phyloP scores from a whole-genome alignment of 345 rosid species.

The Limnanthes douglasii region DNA sequence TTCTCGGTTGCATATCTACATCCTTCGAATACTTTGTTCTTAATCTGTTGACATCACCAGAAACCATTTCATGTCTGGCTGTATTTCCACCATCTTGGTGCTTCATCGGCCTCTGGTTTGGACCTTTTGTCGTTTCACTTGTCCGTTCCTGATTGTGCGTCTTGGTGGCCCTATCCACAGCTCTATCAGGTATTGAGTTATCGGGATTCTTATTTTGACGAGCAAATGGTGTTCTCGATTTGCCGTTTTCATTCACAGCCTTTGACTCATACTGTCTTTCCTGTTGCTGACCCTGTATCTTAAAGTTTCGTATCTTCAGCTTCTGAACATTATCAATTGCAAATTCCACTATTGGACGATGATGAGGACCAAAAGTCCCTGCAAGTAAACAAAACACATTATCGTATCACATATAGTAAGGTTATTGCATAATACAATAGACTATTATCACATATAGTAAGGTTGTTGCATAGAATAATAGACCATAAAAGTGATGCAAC shows the following conservation, averaged over 20 bases:
- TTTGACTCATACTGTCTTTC: slow-evolving; percentile 11
- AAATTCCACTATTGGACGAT: slow-evolving; percentile 75
- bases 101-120: slow-evolving; percentile 12
- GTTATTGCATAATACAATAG: not conserved
- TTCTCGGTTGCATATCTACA: slow-evolving; percentile 10
- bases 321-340: slow-evolving; percentile 71
- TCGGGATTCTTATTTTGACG: slow-evolving; percentile 10
- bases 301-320: slow-evolving; percentile 48
- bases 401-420: slow-evolving; percentile 2
- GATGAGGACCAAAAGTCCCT: slow-evolving; percentile 78
- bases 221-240: slow-evolving; percentile 7
- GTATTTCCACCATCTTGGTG: slow-evolving; percentile 10
- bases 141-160: slow-evolving; percentile 18
- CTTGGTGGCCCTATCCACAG: slow-evolving; percentile 14
- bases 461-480: not conserved
- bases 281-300: slow-evolving; percentile 24
- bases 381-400: slow-evolving; percentile 6
- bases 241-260: slow-evolving; percentile 13
- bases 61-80: slow-evolving; percentile 9
- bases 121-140: slow-evolving; percentile 11
- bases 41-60: not conserved
- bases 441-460: slow-evolving; percentile 2
- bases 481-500: no score
- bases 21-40: slow-evolving; percentile 13
- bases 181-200: slow-evolving; percentile 2